Evolutionary conservation across 2,329 filamentous ascomycete species (phyloP), one percentile per base, ranked within the genome.

Genomic region (Exophiala phaeomuriformis): DNA sequence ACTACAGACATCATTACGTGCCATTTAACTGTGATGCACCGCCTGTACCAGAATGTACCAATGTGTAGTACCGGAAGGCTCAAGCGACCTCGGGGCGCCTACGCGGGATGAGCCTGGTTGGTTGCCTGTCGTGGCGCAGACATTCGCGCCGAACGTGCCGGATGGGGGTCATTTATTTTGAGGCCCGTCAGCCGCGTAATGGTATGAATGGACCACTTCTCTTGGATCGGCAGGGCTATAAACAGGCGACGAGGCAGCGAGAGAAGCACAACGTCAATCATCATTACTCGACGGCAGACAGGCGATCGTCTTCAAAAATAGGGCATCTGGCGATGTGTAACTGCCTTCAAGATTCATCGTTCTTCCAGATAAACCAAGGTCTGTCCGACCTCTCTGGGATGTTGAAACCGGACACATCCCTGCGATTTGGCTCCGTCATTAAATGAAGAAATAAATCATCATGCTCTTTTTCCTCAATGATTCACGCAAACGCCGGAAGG

Each of bases 181-280:
- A 2, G 9, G 19, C 1, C 1, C 19, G 2, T 19, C 1, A 19
- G 19, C 19, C 19, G 19, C 19, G 19, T 19, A 1, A 19, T 19
- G 19, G 2, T 19, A 19, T 19, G 19, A 19, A 19, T 1, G 19
- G 2, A 19, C 19, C 19, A 19, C 19, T 19, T 19, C 19, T 19
- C 12, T 29, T 28, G 12, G 10, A 30, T 10, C 27, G 19, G 39
- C 12, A 1, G 40, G 35, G 35, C 47, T 39, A 12, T n/a, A 4
- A 39, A 39, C 37, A 44, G 48, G 48, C 48, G 40, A 36, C 48
- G 36, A 50, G 39, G 48, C 48, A 31, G 40, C 44, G 4, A 27
- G 10, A 27, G 8, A 36, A 32, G 30, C 39, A 27, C 39, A 3
- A 5, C 19, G 1, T 5, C 12, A 27, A 41, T 28, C 19, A 9